Evolutionary conservation across 352 stramenopile genomes (phyloP).

Genomic region (Phytophthora crassamura): DNA sequence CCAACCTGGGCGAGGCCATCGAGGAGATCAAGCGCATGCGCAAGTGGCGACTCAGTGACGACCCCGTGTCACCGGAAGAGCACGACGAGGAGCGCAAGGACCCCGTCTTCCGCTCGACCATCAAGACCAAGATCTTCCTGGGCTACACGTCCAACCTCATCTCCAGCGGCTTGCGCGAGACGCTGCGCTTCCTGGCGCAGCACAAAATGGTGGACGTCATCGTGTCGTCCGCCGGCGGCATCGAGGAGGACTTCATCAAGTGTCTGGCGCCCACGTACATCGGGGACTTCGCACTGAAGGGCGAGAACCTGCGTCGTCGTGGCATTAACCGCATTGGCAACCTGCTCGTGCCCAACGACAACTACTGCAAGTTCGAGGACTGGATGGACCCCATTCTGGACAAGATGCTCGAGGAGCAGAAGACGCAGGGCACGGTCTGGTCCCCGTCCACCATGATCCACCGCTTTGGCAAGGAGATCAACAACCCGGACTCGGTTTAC

Average conservation of each 20-base stretch:
- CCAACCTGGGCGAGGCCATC: slow-evolving; percentile 96
- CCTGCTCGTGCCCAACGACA: slow-evolving; percentile 99
- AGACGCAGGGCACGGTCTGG: slow-evolving; percentile 91
- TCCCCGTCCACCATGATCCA: slow-evolving; percentile 98
- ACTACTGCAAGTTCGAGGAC: slow-evolving; percentile 99
- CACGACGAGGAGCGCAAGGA: slow-evolving; percentile 92
- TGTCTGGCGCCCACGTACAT: slow-evolving; percentile 99
- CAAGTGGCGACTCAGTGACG: slow-evolving; percentile 96
- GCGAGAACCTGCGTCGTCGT: slow-evolving; percentile 92
- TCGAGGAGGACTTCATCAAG: slow-evolving; percentile 99
- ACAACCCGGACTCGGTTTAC: slow-evolving; percentile 98
- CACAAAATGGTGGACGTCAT: slow-evolving; percentile 99
- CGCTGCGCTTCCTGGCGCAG: slow-evolving; percentile 97
- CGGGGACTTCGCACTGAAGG: slow-evolving; percentile 97
- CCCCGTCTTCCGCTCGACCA: slow-evolving; percentile 70
- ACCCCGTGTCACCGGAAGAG: slow-evolving; percentile 91
- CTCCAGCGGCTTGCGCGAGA: slow-evolving; percentile 97
- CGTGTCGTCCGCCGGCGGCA: slow-evolving; percentile 92
- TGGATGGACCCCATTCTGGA: slow-evolving; percentile 97
- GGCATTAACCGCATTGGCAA: slow-evolving; percentile 99
- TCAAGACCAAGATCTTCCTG: slow-evolving; percentile 99
- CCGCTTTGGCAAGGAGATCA: slow-evolving; percentile 96
- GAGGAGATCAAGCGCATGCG: slow-evolving; percentile 99
- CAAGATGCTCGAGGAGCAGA: slow-evolving; percentile 98
- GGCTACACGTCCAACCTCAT: slow-evolving; percentile 99